Conservation (phyloP, 2,329 filamentous ascomycete species). For the Exophiala lecanii-corni region DNA sequence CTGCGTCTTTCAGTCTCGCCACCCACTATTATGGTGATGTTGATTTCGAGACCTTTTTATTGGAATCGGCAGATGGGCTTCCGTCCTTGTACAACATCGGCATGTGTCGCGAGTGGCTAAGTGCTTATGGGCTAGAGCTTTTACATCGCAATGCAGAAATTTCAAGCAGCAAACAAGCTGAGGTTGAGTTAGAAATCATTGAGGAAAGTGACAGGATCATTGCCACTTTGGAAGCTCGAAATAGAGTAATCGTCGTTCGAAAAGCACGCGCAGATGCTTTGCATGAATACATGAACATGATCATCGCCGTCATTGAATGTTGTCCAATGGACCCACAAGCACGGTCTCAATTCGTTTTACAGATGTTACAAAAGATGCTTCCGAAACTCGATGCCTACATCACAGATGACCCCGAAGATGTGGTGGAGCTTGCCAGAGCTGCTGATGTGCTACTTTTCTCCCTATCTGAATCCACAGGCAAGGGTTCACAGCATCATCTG, state of each 20-base stretch:
- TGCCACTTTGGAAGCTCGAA: slow-evolving; percentile 37
- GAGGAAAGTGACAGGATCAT: slow-evolving; percentile 37
- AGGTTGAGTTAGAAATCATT: slow-evolving; percentile 37
- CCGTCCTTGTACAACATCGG: slow-evolving; percentile 60
- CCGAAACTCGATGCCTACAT: slow-evolving; percentile 80
- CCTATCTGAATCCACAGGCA: slow-evolving; percentile 26
- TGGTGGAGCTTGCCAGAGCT: slow-evolving; percentile 72
- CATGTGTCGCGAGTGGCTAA: slow-evolving; percentile 68
- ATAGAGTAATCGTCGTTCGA: slow-evolving; percentile 36
- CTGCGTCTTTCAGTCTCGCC: slow-evolving; percentile 45
- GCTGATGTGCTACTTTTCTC: slow-evolving; percentile 57
- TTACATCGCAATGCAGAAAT: slow-evolving; percentile 39
- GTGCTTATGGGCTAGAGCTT: slow-evolving; percentile 49
- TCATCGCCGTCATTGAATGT: slow-evolving; percentile 76
- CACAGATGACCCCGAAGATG: slow-evolving; percentile 63
- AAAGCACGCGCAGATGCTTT: slow-evolving; percentile 61
- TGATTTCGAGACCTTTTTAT: slow-evolving; percentile 62
- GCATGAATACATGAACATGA: slow-evolving; percentile 75
- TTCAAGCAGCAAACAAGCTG: slow-evolving; percentile 30
- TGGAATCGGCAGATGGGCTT: slow-evolving; percentile 51
- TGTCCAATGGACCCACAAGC: slow-evolving; percentile 71
- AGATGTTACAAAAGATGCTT: slow-evolving; percentile 79
- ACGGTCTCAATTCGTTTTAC: slow-evolving; percentile 74
- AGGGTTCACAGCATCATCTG: slow-evolving; percentile 33
- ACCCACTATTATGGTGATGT: slow-evolving; percentile 61